A percentile compares a stretch with the other conserved stretches of the same genome.
These are phyloP conservation scores for Boletus fagicola DNA, from an alignment of 768 basidiomycete genomes.

Conservation along the genomic window DNA sequence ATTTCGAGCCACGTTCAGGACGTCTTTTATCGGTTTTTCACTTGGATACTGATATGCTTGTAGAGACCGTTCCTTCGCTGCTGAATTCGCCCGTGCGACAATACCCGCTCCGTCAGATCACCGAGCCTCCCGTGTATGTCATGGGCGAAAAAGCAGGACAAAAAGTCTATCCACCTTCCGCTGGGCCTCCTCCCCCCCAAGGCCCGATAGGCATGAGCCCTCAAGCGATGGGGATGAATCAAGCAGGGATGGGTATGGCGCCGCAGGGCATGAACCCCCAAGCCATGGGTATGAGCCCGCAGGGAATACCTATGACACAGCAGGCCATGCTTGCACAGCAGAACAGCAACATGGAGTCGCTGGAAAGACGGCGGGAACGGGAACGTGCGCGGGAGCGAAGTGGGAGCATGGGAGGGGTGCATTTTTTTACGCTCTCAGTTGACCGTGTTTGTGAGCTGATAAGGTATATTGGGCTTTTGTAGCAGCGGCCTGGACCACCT, in stretches of 20 bases:
- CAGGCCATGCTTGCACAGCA: constrained; percentile 75
- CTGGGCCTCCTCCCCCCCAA: constrained; percentile 33
- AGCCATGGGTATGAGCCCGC: constrained; percentile 21
- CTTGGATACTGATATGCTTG: constrained; percentile 11
- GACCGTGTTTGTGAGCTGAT: neutral
- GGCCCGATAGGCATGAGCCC: constrained; percentile 28
- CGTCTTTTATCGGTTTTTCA: constrained; percentile 8
- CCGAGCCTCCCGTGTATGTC: constrained; percentile 68
- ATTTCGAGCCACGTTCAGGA: neutral
- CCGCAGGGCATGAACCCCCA: constrained; percentile 29
- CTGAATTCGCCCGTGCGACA: constrained; percentile 61
- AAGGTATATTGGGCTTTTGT: neutral
- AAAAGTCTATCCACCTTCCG: constrained; percentile 47
- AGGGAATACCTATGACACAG: constrained; percentile 31
- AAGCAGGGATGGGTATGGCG: constrained; percentile 22
- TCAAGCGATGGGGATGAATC: constrained; percentile 26
- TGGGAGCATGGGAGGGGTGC: constrained; percentile 42
- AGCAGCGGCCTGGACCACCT: constrained; percentile 35
- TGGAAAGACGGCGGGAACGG: constrained; percentile 63
- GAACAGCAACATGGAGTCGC: constrained; percentile 65
- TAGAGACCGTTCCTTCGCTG: constrained; percentile 60
- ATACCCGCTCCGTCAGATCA: constrained; percentile 67
- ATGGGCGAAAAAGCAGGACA: constrained; percentile 72
- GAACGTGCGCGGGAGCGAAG: constrained; percentile 52
- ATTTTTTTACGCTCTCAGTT: constrained; percentile 12